Evolutionary conservation across 441 rosid species (phyloP), one percentile per base, ranked within the genome.

Genomic region (Erodium texanum): DNA sequence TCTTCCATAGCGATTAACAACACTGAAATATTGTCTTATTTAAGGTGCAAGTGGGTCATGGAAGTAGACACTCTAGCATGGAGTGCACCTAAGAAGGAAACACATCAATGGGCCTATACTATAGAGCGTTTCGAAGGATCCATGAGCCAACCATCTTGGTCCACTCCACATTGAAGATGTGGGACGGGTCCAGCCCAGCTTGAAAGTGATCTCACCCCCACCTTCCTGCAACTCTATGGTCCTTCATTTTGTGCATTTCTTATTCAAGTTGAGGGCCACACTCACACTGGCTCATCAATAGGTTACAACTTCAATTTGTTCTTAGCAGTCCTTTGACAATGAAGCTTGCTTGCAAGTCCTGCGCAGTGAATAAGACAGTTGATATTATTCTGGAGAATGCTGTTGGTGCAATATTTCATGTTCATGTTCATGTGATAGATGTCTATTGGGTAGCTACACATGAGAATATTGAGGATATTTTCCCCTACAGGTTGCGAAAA

Each of bases 91-190:
- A 3, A 24, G 3, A 1, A n/a, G 18, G 14, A 10, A 11, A 62
- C 38, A 54, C 76, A 72, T 36, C 72, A 66, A 72, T 29, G 61
- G 75, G 62, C 34, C 68, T 68, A 62, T 19, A 24, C 18, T 24
- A 14, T 65, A 27, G 29, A 61, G 11, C 32, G 12, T 52, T 27
- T 27, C 4, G 29, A 27, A 27, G 29, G 29, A 27, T 27, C 29
- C 29, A 27, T 73, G 72, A 38, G 76, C 76, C 81, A 79, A 78
- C 81, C 77, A 23, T 75, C 69, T 78, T 68, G 70, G 56, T 68
- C 81, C 82, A 77, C 78, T 79, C 79, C 73, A 62, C 73, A 27
- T 27, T 27, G 29, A 27, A 27, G 29, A 27, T 27, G 1, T 1
- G 29, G 29, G 29, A 27, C 29, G 1, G 4, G 29, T 27, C 29